Percentiles rank a stretch among this genome's conserved stretches.
Conservation (phyloP, 2,329 filamentous ascomycete species). For the Alternaria gaisen region DNA sequence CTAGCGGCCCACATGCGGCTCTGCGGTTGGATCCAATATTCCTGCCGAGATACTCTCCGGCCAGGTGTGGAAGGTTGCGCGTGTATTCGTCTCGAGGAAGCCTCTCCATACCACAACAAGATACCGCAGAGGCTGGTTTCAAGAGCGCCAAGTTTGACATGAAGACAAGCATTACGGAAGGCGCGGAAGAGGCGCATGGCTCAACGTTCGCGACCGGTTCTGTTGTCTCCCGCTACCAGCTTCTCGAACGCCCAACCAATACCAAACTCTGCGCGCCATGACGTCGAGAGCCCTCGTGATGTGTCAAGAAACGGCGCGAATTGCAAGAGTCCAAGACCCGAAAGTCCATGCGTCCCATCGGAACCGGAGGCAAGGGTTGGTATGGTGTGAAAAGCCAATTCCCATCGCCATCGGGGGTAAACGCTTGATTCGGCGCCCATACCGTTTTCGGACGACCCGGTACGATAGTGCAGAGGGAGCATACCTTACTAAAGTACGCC, state of each 20-base stretch:
- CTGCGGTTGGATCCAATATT: slow-evolving; percentile 30
- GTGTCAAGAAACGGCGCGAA: slow-evolving; percentile 15
- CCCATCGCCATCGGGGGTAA: slow-evolving; percentile 4
- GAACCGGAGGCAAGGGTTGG: slow-evolving; percentile 9
- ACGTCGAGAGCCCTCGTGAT: slow-evolving; percentile 7
- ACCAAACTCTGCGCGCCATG: slow-evolving; percentile 5
- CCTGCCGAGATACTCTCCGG: slow-evolving; percentile 18
- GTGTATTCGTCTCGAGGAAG: background rate
- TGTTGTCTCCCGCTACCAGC: background rate
- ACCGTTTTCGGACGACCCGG: slow-evolving; percentile 8
- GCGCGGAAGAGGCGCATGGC: slow-evolving; percentile 12
- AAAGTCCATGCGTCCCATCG: slow-evolving; percentile 9
- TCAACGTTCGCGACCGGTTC: slow-evolving; percentile 7
- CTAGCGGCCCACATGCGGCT: slow-evolving; percentile 44
- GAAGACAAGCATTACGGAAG: slow-evolving; percentile 7
- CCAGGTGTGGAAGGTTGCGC: slow-evolving; percentile 7
- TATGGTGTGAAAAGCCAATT: slow-evolving; percentile 4
- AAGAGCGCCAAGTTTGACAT: background rate
- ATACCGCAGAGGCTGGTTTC: background rate
- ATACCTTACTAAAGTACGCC: slow-evolving; percentile 17
- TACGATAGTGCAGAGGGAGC: slow-evolving; percentile 2
- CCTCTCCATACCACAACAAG: background rate
- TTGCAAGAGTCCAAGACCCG: slow-evolving; percentile 1
- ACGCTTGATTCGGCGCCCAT: slow-evolving; percentile 12
- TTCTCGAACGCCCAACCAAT: slow-evolving; percentile 6